These are phyloP conservation scores for Choiromyces venosus DNA, from an alignment of 495 filamentous ascomycete genomes.

Conservation along the genomic window DNA sequence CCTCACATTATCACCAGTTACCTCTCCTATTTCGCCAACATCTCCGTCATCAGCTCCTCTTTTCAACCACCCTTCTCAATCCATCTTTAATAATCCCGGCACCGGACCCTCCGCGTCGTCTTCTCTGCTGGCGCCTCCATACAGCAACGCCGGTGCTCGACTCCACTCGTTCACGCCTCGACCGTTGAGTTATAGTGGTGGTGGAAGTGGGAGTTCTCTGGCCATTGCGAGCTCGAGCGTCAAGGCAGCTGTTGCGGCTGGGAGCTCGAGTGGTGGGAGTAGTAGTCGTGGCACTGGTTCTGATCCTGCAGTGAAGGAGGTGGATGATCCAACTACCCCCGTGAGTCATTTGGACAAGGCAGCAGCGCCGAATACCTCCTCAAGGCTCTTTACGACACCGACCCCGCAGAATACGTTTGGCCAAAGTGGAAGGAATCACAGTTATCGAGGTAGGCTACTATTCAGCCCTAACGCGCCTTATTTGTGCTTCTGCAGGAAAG, in stretches of 20 bases:
- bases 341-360: conserved; percentile 34
- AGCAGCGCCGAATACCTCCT: conserved; percentile 41
- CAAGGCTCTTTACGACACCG: conserved; percentile 42
- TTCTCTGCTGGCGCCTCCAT: background rate
- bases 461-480: background rate
- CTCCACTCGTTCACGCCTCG: conserved; percentile 32
- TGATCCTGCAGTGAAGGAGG: conserved; percentile 44
- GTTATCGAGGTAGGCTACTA: conserved; percentile 34
- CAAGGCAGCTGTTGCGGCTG: background rate
- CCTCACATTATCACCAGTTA: conserved; percentile 30
- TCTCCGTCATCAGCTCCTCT: conserved; percentile 8
- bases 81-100: conserved; percentile 38
- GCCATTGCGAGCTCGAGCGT: conserved; percentile 2
- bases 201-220: conserved; percentile 13
- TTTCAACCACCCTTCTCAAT: conserved; percentile 18
- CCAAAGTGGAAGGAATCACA: conserved; percentile 42
- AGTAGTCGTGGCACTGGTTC: background rate
- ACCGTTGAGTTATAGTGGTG: conserved; percentile 24
- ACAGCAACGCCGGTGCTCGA: conserved; percentile 16
- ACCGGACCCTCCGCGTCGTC: conserved; percentile 7
- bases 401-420: conserved; percentile 37
- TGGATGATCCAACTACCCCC: conserved; percentile 44
- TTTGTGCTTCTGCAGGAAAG: background rate
- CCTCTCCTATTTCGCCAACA: conserved; percentile 23
- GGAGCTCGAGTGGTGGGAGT: conserved; percentile 10